phyloP scores from a whole-genome alignment of 1,284 basidiomycete species.

The Ganoderma lucidum region DNA sequence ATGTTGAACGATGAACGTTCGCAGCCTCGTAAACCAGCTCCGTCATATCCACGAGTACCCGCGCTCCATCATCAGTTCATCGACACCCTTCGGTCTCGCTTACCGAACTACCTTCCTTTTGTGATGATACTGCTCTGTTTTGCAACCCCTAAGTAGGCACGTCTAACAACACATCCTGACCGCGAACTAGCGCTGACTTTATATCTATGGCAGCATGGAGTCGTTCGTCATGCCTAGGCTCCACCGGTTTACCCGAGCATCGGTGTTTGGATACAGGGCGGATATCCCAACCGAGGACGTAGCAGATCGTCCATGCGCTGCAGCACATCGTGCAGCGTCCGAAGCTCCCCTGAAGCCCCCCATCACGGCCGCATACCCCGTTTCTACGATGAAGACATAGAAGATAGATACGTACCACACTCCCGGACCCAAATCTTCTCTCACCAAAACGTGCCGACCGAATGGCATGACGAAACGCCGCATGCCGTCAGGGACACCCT shows the following conservation, averaged over 20 bases:
- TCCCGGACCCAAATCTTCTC: background rate
- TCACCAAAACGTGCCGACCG: background rate
- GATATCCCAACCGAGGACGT: background rate
- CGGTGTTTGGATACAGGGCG: background rate
- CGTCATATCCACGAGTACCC: background rate
- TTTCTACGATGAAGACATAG: constrained; percentile 1
- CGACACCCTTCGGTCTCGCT: constrained; percentile 6
- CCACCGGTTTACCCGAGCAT: background rate
- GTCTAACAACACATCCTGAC: background rate
- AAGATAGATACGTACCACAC: background rate
- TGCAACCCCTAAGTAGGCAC: background rate
- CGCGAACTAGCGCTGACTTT: background rate
- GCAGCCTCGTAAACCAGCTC: constrained; percentile 6
- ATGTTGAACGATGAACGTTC: constrained; percentile 17
- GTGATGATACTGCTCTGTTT: background rate
- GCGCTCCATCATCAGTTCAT: constrained; percentile 10
- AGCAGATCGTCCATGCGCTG: background rate
- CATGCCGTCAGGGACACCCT: background rate
- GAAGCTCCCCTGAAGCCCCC: background rate
- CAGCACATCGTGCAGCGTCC: background rate
- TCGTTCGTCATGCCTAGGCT: background rate
- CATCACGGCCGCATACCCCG: constrained; percentile 7
- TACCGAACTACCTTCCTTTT: constrained; percentile 5
- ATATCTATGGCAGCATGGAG: background rate
- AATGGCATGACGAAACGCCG: background rate